Conservation (phyloP, 257 asterid species). For the Capsicum rhomboideum region DNA sequence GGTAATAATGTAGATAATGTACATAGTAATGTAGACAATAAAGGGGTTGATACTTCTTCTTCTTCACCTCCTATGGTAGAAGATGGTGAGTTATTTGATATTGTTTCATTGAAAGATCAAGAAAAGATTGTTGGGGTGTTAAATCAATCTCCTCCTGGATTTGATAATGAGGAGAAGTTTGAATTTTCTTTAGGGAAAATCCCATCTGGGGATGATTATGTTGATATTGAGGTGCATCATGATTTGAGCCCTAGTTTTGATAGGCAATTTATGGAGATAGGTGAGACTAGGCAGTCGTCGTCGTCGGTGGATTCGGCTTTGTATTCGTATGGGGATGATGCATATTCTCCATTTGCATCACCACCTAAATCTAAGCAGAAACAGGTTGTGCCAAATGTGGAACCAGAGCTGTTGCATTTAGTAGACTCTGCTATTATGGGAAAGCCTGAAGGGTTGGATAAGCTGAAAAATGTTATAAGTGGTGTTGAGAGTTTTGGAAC, state of each 20-base stretch:
- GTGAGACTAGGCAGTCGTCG: conserved; percentile 35
- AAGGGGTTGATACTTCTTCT: conserved; percentile 22
- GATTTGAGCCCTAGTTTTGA: conserved; percentile 51
- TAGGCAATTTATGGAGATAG: conserved; percentile 25
- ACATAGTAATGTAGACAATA: conserved; percentile 24
- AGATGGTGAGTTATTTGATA: conserved; percentile 59
- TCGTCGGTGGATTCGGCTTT: conserved; percentile 57
- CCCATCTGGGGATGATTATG: conserved; percentile 33
- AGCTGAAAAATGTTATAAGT: conserved; percentile 74
- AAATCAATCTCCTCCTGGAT: conserved; percentile 23
- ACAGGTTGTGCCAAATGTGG: conserved; percentile 54
- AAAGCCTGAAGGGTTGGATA: conserved; percentile 82
- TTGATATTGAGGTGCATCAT: conserved; percentile 32
- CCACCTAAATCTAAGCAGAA: conserved; percentile 62
- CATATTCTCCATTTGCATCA: conserved; percentile 56
- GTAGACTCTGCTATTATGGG: conserved; percentile 99
- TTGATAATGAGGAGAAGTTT: conserved; percentile 49
- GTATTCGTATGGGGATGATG: conserved; percentile 41
- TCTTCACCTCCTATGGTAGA: conserved; percentile 34
- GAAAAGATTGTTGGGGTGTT: conserved; percentile 31
- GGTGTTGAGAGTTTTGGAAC: conserved; percentile 80
- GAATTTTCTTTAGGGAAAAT: conserved; percentile 46
- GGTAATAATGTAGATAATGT: conserved; percentile 24
- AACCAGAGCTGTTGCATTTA: conserved; percentile 97
- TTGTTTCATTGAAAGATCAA: conserved; percentile 62